Conservation (phyloP, 805 yeast genomes). For the Alloascoidea africana region DNA sequence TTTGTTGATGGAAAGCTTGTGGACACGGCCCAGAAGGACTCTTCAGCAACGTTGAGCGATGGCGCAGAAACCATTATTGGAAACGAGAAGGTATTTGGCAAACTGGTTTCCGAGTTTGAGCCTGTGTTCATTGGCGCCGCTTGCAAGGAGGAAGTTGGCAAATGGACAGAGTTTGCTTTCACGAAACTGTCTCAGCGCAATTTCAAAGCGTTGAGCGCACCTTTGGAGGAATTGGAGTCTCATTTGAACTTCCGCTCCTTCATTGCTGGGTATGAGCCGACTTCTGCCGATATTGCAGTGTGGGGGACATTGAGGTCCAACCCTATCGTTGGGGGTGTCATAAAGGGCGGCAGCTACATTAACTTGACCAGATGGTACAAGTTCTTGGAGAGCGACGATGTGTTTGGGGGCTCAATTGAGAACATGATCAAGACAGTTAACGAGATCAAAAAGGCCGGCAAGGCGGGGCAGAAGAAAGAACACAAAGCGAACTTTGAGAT, state of each 20-base stretch:
- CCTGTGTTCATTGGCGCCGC: constrained; percentile 25
- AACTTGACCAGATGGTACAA: constrained; percentile 92
- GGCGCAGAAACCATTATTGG: constrained; percentile 20
- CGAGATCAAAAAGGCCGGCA: constrained; percentile 60
- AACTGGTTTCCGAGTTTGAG: constrained; percentile 33
- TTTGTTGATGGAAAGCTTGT: constrained; percentile 62
- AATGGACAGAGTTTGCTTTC: constrained; percentile 54
- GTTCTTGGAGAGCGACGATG: constrained; percentile 48
- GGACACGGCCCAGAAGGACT: constrained; percentile 23
- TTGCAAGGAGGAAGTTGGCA: constrained; percentile 13
- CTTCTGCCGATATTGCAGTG: constrained; percentile 71
- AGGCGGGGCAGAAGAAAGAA: constrained; percentile 61
- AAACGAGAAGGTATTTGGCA: constrained; percentile 29
- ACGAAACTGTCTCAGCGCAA: constrained; percentile 66
- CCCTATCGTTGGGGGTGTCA: constrained; percentile 81
- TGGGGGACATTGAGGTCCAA: constrained; percentile 95
- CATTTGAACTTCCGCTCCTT: constrained; percentile 79
- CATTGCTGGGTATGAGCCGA: constrained; percentile 46
- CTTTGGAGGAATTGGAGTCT: constrained; percentile 67
- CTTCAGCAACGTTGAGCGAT: constrained; percentile 32
- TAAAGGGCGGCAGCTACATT: constrained; percentile 70
- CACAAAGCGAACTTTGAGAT: constrained; percentile 89
- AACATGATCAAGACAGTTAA: constrained; percentile 49
- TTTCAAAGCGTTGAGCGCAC: constrained; percentile 69
- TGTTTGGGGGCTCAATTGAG: constrained; percentile 59